phyloP scores from a whole-genome alignment of 306 rosid species.

The Carpinus viminea region DNA sequence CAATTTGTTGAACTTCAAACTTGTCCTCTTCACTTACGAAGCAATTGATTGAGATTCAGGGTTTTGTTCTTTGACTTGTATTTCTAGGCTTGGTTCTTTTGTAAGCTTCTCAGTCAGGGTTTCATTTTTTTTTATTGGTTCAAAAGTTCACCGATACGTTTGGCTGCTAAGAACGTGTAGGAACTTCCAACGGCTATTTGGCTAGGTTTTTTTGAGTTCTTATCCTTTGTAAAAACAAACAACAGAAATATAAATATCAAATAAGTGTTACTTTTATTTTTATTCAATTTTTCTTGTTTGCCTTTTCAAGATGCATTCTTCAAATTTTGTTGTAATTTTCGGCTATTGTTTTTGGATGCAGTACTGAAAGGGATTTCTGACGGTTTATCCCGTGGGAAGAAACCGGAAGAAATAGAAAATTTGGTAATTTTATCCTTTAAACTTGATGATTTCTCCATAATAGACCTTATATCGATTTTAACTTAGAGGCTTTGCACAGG shows the following conservation, averaged over 20 bases:
- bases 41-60: background rate
- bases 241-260: no score
- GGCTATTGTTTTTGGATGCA: constrained; percentile 40
- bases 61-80: background rate
- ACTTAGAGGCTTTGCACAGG: constrained; percentile 42
- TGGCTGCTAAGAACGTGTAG: background rate
- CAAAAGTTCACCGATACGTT: background rate
- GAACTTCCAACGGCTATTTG: background rate
- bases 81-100: background rate
- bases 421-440: constrained; percentile 44
- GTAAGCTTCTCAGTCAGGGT: background rate
- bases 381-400: constrained; percentile 87
- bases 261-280: background rate
- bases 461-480: constrained; percentile 17
- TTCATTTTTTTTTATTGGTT: background rate
- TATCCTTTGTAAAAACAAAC: background rate
- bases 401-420: constrained; percentile 71
- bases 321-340: constrained; percentile 5
- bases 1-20: background rate
- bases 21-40: background rate
- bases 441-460: background rate
- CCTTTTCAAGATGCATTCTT: constrained; percentile 11
- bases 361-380: constrained; percentile 92
- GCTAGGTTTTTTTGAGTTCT: background rate
- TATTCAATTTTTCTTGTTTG: constrained; percentile 10